Conservation (phyloP, 202 grass and related monocot species). For the Elaeis oleifera region DNA sequence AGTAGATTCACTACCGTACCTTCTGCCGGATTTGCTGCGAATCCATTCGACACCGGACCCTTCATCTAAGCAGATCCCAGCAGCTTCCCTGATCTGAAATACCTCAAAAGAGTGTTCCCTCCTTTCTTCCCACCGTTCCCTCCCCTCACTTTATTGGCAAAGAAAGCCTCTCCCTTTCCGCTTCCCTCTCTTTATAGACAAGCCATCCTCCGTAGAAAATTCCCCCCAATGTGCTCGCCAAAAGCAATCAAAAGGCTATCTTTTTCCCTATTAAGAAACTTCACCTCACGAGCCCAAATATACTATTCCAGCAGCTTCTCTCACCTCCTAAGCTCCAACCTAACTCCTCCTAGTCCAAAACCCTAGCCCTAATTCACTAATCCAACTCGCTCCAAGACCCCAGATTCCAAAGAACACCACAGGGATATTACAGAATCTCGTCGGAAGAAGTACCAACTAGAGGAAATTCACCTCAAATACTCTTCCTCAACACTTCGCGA, state of each 20-base stretch:
- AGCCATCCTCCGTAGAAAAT: slow-evolving; percentile 23
- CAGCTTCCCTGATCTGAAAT: slow-evolving; percentile 13
- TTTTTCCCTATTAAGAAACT: slow-evolving; percentile 24
- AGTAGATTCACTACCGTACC: slow-evolving; percentile 16
- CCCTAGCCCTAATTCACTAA: slow-evolving; percentile 13
- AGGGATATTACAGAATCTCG: neutral
- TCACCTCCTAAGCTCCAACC: neutral
- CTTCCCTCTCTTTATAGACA: slow-evolving; percentile 19
- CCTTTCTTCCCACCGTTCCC: slow-evolving; percentile 3
- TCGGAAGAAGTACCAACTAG: no score
- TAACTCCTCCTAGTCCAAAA: slow-evolving; percentile 1
- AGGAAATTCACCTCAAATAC: no score
- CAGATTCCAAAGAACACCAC: slow-evolving; percentile 10
- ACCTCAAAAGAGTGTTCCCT: slow-evolving; percentile 8
- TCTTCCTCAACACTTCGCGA: no score
- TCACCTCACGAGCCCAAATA: slow-evolving; percentile 26
- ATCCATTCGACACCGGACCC: slow-evolving; percentile 30
- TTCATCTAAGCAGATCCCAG: slow-evolving; percentile 29
- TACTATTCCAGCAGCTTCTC: slow-evolving; percentile 9
- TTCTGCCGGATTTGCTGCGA: slow-evolving; percentile 19
- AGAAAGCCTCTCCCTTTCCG: slow-evolving; percentile 17
- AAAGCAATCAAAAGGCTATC: slow-evolving; percentile 22
- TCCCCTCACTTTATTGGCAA: no score
- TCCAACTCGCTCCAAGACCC: slow-evolving; percentile 3
- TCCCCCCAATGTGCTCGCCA: slow-evolving; percentile 24